These are phyloP conservation scores for Petunia hybrid DNA, from an alignment of 305 asterid genomes.

Conservation along the genomic window DNA sequence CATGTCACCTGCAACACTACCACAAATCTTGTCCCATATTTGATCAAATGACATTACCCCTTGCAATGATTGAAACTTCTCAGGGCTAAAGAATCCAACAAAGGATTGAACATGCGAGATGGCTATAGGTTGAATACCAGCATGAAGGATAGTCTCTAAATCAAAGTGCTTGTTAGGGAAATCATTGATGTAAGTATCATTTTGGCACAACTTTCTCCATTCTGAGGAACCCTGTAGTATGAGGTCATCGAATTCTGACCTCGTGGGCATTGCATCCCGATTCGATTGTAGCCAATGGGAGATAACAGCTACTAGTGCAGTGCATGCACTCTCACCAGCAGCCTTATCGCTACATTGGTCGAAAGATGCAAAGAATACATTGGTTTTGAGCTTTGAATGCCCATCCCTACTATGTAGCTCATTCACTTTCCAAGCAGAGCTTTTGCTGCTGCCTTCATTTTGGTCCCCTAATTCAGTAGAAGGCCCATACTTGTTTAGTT, in stretches of 20 bases:
- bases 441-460: slow-evolving; percentile 34
- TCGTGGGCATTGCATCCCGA: slow-evolving; percentile 50
- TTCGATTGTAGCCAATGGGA: slow-evolving; percentile 75
- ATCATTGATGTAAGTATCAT: slow-evolving; percentile 41
- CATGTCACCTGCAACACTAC: slow-evolving; percentile 15
- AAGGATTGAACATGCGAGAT: slow-evolving; percentile 58
- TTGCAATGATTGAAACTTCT: slow-evolving; percentile 54
- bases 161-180: slow-evolving; percentile 83
- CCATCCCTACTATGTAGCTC: slow-evolving; percentile 74
- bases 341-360: slow-evolving; percentile 78
- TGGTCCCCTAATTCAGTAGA: slow-evolving; percentile 37
- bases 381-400: slow-evolving; percentile 55
- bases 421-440: slow-evolving; percentile 58
- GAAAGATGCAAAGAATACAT: slow-evolving; percentile 70
- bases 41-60: slow-evolving; percentile 74
- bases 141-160: slow-evolving; percentile 66
- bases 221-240: slow-evolving; percentile 69
- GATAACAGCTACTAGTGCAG: slow-evolving; percentile 64
- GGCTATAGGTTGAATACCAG: slow-evolving; percentile 55
- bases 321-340: slow-evolving; percentile 78
- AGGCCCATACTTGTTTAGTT: slow-evolving; percentile 36
- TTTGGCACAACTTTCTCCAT: slow-evolving; percentile 70
- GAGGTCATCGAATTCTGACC: slow-evolving; percentile 57
- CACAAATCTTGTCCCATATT: slow-evolving; percentile 59
- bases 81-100: slow-evolving; percentile 72